These are phyloP conservation scores for Aspergillus indologenus DNA, from an alignment of 495 filamentous ascomycete species.

Conservation along the genomic window DNA sequence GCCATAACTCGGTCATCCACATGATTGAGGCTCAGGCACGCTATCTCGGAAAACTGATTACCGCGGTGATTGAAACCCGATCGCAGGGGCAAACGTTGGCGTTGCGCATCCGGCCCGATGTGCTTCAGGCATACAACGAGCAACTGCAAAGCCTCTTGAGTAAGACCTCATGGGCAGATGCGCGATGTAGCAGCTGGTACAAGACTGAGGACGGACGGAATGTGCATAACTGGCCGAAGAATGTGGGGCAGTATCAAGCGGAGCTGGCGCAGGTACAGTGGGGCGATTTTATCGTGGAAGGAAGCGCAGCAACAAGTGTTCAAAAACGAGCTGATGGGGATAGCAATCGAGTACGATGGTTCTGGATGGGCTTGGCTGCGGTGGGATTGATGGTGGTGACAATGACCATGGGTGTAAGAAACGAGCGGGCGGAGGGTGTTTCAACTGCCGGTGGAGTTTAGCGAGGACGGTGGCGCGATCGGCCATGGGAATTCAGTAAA, in stretches of 20 bases:
- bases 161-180: constrained; percentile 49
- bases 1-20: constrained; percentile 54
- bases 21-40: constrained; percentile 59
- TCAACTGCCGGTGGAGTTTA: no score
- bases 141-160: constrained; percentile 43
- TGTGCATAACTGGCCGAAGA: constrained; percentile 56
- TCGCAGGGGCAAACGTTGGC: constrained; percentile 33
- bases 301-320: constrained; percentile 24
- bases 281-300: constrained; percentile 46
- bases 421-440: constrained; percentile 13
- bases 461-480: no score
- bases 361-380: constrained; percentile 37
- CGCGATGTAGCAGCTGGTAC: constrained; percentile 55
- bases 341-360: constrained; percentile 11
- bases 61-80: constrained; percentile 36
- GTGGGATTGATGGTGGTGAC: constrained; percentile 43
- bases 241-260: no score
- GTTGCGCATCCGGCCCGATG: constrained; percentile 34
- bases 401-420: constrained; percentile 29
- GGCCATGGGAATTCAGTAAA: no score
- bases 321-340: no score
- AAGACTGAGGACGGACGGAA: constrained; percentile 51
- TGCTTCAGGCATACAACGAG: constrained; percentile 43
- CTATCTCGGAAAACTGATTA: constrained; percentile 49
- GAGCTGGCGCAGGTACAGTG: constrained; percentile 41